A percentile compares a stretch with the other conserved stretches of the same genome.
Evolutionary conservation across 768 basidiomycete genomes (phyloP).

Genomic region (Suillus americanus): DNA sequence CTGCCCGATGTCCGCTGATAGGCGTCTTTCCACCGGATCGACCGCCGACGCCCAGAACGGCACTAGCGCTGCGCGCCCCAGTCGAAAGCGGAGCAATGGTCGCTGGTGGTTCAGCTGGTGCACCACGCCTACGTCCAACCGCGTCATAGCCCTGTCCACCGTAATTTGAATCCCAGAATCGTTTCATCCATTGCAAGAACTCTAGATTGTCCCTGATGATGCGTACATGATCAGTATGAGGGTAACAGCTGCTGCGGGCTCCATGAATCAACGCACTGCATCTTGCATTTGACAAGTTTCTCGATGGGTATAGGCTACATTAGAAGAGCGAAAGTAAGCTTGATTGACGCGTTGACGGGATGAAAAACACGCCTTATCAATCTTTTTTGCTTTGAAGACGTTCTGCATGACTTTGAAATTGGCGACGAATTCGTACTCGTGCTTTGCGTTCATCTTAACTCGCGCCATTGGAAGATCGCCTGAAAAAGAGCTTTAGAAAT

Average conservation of each 20-base stretch:
- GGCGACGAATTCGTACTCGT: slow-evolving; percentile 92
- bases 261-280: slow-evolving; percentile 71
- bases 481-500: slow-evolving; percentile 31
- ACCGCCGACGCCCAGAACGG: slow-evolving; percentile 34
- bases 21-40: slow-evolving; percentile 75
- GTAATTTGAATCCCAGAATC: slow-evolving; percentile 93
- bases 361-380: slow-evolving; percentile 75
- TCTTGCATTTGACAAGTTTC: slow-evolving; percentile 94
- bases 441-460: slow-evolving; percentile 95
- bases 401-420: slow-evolving; percentile 98
- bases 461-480: slow-evolving; percentile 88
- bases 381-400: slow-evolving; percentile 86
- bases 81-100: slow-evolving; percentile 68
- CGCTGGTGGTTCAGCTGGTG: slow-evolving; percentile 71
- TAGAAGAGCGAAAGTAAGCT: slow-evolving; percentile 11
- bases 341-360: slow-evolving; percentile 2
- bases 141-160: slow-evolving; percentile 88
- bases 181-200: slow-evolving; percentile 96
- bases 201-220: slow-evolving; percentile 88
- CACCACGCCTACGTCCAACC: slow-evolving; percentile 76
- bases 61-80: slow-evolving; percentile 34
- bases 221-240: slow-evolving; percentile 14
- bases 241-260: slow-evolving; percentile 4
- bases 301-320: slow-evolving; percentile 92
- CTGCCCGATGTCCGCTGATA: slow-evolving; percentile 63